Percentiles rank a stretch among this genome's conserved stretches.
These are phyloP conservation scores for Syzygium malaccense DNA, from an alignment of 441 rosid species.

Conservation along the genomic window DNA sequence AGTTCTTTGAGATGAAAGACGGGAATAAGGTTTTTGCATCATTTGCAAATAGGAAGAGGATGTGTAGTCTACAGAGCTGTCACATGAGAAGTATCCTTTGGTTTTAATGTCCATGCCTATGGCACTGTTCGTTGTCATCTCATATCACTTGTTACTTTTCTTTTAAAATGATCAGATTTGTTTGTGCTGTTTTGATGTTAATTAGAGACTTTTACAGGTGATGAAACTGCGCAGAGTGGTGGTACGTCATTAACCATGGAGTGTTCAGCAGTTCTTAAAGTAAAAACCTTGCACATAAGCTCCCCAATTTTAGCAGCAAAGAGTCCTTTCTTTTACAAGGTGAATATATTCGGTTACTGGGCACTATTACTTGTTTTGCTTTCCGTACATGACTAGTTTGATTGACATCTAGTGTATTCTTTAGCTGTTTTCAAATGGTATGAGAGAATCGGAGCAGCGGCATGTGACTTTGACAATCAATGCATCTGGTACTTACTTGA, in stretches of 20 bases:
- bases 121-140: neutral
- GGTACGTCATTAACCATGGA: slow-evolving; percentile 72
- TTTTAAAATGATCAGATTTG: neutral
- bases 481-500: slow-evolving; percentile 48
- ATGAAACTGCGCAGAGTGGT: slow-evolving; percentile 48
- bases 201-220: slow-evolving; percentile 31
- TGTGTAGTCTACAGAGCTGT: neutral
- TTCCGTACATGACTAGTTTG: neutral
- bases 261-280: slow-evolving; percentile 51
- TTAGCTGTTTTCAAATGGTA: slow-evolving; percentile 85
- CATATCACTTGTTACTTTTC: neutral
- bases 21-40: neutral
- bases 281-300: slow-evolving; percentile 81
- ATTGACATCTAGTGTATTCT: neutral
- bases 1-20: neutral
- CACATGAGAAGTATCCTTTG: neutral
- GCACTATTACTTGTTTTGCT: neutral
- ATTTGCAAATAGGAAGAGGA: neutral
- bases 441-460: slow-evolving; percentile 80
- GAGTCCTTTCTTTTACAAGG: slow-evolving; percentile 95
- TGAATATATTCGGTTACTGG: neutral
- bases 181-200: neutral
- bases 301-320: slow-evolving; percentile 93
- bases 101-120: neutral
- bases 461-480: slow-evolving; percentile 63